Evolutionary conservation across 805 yeast genomes (phyloP).

Genomic region (Saccharomyces kudriavzevii): DNA sequence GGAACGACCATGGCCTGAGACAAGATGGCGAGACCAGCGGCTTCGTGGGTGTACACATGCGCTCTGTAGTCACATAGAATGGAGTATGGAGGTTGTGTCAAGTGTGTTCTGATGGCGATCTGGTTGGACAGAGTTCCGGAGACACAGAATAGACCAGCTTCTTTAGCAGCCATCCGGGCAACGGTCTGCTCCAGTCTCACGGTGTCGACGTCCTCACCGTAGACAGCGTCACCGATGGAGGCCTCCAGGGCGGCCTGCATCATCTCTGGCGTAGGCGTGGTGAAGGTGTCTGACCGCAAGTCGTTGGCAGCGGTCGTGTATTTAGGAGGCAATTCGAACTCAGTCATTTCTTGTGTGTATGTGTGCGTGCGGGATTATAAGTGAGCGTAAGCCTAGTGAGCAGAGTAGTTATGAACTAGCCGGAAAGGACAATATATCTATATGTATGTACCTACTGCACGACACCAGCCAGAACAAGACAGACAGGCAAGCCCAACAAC

Average conservation of each 20-base stretch:
- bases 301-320: conserved; percentile 37
- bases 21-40: conserved; percentile 83
- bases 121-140: conserved; percentile 91
- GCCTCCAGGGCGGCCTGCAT: conserved; percentile 48
- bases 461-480: neutral
- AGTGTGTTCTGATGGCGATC: conserved; percentile 66
- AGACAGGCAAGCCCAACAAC: neutral
- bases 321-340: conserved; percentile 21
- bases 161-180: conserved; percentile 65
- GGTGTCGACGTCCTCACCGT: conserved; percentile 72
- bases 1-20: conserved; percentile 90
- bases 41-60: conserved; percentile 77
- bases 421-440: neutral
- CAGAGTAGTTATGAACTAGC: neutral
- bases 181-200: conserved; percentile 53
- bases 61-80: conserved; percentile 79
- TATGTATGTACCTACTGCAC: neutral
- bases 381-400: neutral
- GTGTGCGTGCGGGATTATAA: neutral
- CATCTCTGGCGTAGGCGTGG: conserved; percentile 76
- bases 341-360: conserved; percentile 9
- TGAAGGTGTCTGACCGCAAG: conserved; percentile 77
- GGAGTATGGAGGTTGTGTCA: conserved; percentile 69
- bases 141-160: conserved; percentile 73
- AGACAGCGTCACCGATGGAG: conserved; percentile 81